phyloP scores from a whole-genome alignment of 257 asterid species.

The Solanum appendiculatum region DNA sequence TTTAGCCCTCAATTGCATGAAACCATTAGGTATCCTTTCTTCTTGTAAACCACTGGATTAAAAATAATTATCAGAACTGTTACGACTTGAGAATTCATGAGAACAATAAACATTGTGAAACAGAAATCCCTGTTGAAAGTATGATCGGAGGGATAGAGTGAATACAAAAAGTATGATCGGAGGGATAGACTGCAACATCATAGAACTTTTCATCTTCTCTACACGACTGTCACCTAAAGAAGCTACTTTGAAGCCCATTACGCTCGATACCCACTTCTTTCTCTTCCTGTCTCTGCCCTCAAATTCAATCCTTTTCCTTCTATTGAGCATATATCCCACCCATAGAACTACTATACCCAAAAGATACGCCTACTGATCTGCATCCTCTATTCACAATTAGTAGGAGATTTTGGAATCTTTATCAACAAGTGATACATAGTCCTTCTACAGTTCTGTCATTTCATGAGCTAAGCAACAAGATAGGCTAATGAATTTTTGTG shows the following conservation, averaged over 20 bases:
- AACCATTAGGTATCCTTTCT: conserved; percentile 55
- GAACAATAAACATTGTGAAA: background rate
- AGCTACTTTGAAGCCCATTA: conserved; percentile 57
- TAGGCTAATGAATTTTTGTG: background rate
- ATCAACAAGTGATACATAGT: background rate
- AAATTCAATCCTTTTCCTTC: conserved; percentile 25
- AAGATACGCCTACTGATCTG: background rate
- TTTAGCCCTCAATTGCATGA: conserved; percentile 74
- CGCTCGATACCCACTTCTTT: background rate
- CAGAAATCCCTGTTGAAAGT: too few relatives aligned
- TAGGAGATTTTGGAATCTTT: background rate
- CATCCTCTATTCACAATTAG: background rate
- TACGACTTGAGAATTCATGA: background rate
- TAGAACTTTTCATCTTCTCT: conserved; percentile 57
- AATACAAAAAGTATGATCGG: too few relatives aligned
- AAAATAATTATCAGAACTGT: background rate
- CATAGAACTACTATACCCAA: background rate
- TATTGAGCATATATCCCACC: conserved; percentile 42
- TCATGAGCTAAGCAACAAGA: background rate
- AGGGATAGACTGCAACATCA: conserved; percentile 45
- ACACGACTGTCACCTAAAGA: conserved; percentile 42
- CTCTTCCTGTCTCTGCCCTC: conserved; percentile 22
- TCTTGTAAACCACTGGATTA: conserved; percentile 35
- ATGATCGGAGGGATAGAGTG: too few relatives aligned
- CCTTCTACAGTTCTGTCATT: background rate